A percentile compares a stretch with the other conserved stretches of the same genome.
Conservation (phyloP, 768 basidiomycete genomes). For the Pleurotus tuoliensis region DNA sequence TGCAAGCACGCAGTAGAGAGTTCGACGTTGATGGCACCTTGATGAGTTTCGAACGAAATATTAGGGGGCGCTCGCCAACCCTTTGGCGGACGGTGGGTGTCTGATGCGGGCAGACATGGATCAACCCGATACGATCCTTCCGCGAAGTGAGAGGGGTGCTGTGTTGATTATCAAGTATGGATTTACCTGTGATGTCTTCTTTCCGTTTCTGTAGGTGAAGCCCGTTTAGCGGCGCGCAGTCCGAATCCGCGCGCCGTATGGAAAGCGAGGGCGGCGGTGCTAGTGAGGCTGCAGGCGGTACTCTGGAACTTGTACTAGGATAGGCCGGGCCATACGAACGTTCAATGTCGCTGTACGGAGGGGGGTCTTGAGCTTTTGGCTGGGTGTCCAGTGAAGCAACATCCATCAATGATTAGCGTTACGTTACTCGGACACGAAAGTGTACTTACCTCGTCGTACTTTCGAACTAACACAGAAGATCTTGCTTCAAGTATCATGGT, state of each 20-base stretch:
- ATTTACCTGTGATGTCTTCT: constrained; percentile 28
- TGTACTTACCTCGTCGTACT: too few species aligned
- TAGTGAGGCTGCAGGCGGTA: too few species aligned
- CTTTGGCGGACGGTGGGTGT: neutral
- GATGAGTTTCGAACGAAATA: constrained; percentile 36
- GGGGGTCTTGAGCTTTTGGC: constrained; percentile 1
- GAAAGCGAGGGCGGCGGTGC: too few species aligned
- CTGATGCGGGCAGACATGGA: constrained; percentile 1
- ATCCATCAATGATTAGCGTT: too few species aligned
- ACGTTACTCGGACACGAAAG: too few species aligned
- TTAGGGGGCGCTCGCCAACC: constrained; percentile 9
- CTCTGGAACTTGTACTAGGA: too few species aligned
- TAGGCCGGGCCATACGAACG: neutral
- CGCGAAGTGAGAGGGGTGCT: neutral
- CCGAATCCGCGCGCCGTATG: neutral
- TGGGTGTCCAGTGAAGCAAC: neutral
- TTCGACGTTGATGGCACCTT: constrained; percentile 33
- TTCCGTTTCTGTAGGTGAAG: constrained; percentile 27
- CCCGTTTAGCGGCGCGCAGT: constrained; percentile 24
- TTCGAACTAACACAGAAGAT: neutral
- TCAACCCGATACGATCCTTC: constrained; percentile 1
- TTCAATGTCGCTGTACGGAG: neutral
- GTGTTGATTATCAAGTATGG: neutral
- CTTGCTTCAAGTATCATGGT: neutral
- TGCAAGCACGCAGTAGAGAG: constrained; percentile 34